Conservation (phyloP, 805 yeast genomes). For the Zygosaccharomyces rouxii region DNA sequence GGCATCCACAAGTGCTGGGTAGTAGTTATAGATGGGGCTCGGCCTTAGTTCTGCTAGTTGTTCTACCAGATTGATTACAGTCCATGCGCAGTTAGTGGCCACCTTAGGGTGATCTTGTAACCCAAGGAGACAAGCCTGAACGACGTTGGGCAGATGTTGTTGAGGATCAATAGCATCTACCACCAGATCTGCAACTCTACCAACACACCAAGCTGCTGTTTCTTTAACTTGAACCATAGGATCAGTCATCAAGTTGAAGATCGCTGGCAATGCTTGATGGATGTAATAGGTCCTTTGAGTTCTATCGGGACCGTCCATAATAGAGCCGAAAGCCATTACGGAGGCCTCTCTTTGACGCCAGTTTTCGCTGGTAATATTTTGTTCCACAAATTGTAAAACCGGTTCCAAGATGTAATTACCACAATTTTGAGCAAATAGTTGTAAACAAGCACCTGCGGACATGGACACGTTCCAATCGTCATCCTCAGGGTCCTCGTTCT, state of each 20-base stretch:
- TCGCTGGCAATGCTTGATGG: constrained; percentile 78
- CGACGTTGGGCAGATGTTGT: constrained; percentile 61
- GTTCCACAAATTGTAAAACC: constrained; percentile 76
- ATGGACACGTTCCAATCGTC: constrained; percentile 97
- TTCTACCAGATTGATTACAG: constrained; percentile 85
- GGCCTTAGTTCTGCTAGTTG: constrained; percentile 53
- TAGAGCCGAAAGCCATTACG: constrained; percentile 98
- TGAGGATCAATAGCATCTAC: constrained; percentile 68
- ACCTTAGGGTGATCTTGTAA: constrained; percentile 88
- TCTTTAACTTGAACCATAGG: constrained; percentile 82
- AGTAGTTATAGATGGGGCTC: constrained; percentile 70
- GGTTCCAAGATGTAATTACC: constrained; percentile 84
- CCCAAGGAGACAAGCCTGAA: constrained; percentile 74
- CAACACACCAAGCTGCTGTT: constrained; percentile 97
- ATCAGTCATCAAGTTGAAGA: constrained; percentile 70
- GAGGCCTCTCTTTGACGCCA: constrained; percentile 97
- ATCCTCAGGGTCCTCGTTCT: constrained; percentile 89
- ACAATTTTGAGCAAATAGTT: constrained; percentile 86
- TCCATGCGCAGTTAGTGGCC: constrained; percentile 97
- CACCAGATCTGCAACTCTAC: constrained; percentile 87
- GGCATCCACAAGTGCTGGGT: constrained; percentile 62
- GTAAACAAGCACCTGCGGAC: constrained; percentile 98
- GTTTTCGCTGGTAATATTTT: constrained; percentile 51
- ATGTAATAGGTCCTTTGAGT: constrained; percentile 63
- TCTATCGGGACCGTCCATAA: constrained; percentile 88